phyloP scores from a whole-genome alignment of 805 yeast genomes.

The Starmera amethionina region DNA sequence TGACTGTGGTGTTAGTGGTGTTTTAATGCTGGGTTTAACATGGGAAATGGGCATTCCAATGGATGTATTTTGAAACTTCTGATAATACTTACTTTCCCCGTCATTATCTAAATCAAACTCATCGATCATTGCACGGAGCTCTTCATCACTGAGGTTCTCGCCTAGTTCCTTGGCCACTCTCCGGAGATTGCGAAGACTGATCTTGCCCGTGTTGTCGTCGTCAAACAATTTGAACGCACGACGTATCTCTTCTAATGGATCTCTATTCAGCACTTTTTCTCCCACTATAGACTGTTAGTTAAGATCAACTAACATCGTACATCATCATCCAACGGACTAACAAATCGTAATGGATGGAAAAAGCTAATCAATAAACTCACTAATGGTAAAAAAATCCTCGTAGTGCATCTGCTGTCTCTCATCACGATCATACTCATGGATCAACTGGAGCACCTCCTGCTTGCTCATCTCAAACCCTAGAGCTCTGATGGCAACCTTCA shows the following conservation, averaged over 20 bases:
- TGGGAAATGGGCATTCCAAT: constrained; percentile 21
- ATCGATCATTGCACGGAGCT: constrained; percentile 91
- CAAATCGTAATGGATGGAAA: background rate
- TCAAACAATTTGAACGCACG: constrained; percentile 88
- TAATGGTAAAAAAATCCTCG: constrained; percentile 71
- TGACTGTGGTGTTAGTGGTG: constrained; percentile 28
- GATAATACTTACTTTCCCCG: constrained; percentile 48
- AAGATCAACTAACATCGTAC: constrained; percentile 8
- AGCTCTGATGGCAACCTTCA: constrained; percentile 89
- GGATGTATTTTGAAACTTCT: no score
- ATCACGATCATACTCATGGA: constrained; percentile 74
- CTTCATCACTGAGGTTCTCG: constrained; percentile 86
- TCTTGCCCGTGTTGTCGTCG: constrained; percentile 80
- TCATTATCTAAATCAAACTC: constrained; percentile 95
- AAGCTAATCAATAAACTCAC: constrained; percentile 26
- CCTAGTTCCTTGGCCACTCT: constrained; percentile 90
- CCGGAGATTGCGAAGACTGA: constrained; percentile 70
- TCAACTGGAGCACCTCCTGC: constrained; percentile 62
- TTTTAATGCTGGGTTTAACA: background rate
- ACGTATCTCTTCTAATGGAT: constrained; percentile 85
- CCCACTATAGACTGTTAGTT: constrained; percentile 41
- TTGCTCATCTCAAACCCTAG: constrained; percentile 80
- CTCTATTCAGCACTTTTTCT: constrained; percentile 72
- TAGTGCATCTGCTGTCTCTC: constrained; percentile 63
- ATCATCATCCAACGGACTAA: background rate